Conservation (phyloP, 2,329 filamentous ascomycete genomes). For the Penicillium rolfsii region DNA sequence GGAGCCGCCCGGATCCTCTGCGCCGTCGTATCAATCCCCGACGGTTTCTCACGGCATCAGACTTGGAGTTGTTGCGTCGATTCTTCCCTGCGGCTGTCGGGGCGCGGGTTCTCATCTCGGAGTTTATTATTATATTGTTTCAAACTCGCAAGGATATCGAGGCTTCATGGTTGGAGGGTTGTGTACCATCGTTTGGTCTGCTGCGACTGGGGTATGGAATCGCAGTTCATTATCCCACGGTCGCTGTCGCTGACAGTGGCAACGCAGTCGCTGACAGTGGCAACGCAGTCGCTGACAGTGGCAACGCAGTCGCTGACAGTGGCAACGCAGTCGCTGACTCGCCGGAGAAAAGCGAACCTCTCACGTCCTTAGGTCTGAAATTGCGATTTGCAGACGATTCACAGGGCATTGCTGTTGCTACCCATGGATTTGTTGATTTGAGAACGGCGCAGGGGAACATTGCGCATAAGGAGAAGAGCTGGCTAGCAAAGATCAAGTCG, state of each 20-base stretch:
- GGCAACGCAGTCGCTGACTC: slow-evolving; percentile 15
- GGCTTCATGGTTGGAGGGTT: slow-evolving; percentile 22
- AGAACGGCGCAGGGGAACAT: slow-evolving; percentile 10
- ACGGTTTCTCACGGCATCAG: slow-evolving; percentile 15
- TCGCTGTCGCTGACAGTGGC: slow-evolving; percentile 10
- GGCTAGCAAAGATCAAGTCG: slow-evolving; percentile 8
- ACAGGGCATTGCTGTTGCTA: slow-evolving; percentile 19
- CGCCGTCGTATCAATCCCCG: slow-evolving; percentile 15
- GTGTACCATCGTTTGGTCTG: slow-evolving; percentile 19
- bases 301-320: slow-evolving; percentile 10
- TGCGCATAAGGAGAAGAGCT: slow-evolving; percentile 5
- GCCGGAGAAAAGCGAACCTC: slow-evolving; percentile 4
- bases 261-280: slow-evolving; percentile 15
- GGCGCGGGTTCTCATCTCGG: slow-evolving; percentile 21
- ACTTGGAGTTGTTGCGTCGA: slow-evolving; percentile 15
- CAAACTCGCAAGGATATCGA: slow-evolving; percentile 17
- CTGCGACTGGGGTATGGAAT: slow-evolving; percentile 23
- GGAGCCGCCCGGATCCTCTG: slow-evolving; percentile 18
- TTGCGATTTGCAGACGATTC: slow-evolving; percentile 19
- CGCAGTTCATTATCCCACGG: slow-evolving; percentile 15
- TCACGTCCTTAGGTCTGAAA: slow-evolving; percentile 22
- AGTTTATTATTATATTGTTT: slow-evolving; percentile 23
- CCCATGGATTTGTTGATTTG: slow-evolving; percentile 23
- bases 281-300: slow-evolving; percentile 15
- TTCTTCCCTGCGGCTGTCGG: slow-evolving; percentile 25